Conservation (phyloP, 1,284 basidiomycete genomes). For the Lentinula novae-zelandiae region DNA sequence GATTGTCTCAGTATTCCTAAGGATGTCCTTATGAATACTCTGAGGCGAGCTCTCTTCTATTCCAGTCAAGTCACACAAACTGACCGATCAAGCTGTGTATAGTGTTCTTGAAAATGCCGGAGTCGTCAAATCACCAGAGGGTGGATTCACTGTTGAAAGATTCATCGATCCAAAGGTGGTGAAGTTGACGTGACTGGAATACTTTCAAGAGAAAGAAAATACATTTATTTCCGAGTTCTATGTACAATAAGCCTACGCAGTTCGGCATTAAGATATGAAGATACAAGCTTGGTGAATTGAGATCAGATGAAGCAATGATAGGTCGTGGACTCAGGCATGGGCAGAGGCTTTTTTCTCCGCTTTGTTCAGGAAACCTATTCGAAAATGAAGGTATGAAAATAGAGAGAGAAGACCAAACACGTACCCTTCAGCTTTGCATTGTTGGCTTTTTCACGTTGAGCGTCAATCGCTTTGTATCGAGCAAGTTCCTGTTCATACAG, state of each 20-base stretch:
- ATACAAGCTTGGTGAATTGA: neutral
- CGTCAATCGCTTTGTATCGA: constrained; percentile 55
- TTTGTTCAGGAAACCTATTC: constrained; percentile 34
- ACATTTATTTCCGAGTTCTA: neutral
- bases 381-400: neutral
- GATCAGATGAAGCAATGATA: neutral
- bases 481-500: constrained; percentile 58
- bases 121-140: constrained; percentile 59
- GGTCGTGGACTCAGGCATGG: neutral
- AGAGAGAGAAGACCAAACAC: neutral
- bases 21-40: constrained; percentile 64
- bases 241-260: neutral
- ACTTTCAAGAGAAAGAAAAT: neutral
- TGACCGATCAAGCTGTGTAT: neutral
- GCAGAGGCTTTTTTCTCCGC: constrained; percentile 11
- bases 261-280: neutral
- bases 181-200: constrained; percentile 22
- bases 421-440: constrained; percentile 74
- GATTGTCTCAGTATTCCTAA: constrained; percentile 62
- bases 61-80: neutral
- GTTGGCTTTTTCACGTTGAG: constrained; percentile 58
- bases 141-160: constrained; percentile 52
- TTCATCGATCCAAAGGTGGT: constrained; percentile 59
- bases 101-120: constrained; percentile 76
- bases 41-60: constrained; percentile 46